Base-by-base conservation (phyloP, 2,329 filamentous ascomycete genomes). In the Diaporthe ilicicola region DNA sequence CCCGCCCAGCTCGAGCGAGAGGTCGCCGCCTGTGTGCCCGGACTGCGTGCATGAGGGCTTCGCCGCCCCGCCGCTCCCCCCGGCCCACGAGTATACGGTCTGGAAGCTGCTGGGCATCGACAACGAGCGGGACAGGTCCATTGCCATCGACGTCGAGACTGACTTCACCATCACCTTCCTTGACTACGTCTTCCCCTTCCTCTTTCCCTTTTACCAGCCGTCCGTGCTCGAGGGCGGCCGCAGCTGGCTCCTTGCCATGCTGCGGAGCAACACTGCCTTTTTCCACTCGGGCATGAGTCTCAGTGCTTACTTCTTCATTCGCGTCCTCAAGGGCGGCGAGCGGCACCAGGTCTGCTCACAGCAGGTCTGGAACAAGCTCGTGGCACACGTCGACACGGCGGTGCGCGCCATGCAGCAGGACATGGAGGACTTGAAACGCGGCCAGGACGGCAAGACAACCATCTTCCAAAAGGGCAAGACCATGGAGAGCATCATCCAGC, bases 151-250 rank as follows among this genome's bases (percentile, higher is more conserved):
- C 39, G 69, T 71, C 13, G 77, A 78, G 44, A 73, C 75, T 3
- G 74, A 76, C 75, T 83, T 86, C 53, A 79, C 87, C 70, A 88
- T 89, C 84, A 84, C 88, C 70, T 91, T 90, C 76, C 82, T 91
- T 55, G 89, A 92, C 77, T 86, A 88, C 73, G 83, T 91, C 24
- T 86, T 91, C 72, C 89, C 90, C 1, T 88, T 90, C 74, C 79
- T 91, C 1, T 91, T 89, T 75, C 90, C 90, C 2, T 88, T 90
- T 76, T 91, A 91, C 78, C 84, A 84, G 3, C 89, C 90, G 0
- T 82, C 83, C 2, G 76, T 89, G 7, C 81, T 88, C 4, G 82
- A 87, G 69, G 86, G 88, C n/a, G 89, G 89, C 17, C 84, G 87
- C 61, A 85, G 86, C 32, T 92, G 89, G 90, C 81, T 91, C 34